phyloP scores from a whole-genome alignment of 352 stramenopile species.

The Pythium utonaiense region DNA sequence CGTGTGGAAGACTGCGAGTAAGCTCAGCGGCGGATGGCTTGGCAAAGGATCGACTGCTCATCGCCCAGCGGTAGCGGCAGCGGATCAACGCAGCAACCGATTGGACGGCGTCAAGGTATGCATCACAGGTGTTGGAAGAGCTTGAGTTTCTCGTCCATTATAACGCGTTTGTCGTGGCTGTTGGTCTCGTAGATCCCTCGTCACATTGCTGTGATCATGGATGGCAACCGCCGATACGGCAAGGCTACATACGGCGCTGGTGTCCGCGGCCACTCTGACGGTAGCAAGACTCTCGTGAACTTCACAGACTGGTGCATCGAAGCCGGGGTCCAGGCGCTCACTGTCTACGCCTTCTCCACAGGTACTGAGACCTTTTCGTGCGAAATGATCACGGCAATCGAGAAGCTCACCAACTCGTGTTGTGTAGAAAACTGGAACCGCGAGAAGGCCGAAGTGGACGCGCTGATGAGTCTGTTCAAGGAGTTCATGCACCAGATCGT shows the following conservation, averaged over 20 bases:
- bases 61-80: background rate
- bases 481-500: slow-evolving; percentile 94
- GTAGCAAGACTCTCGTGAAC: slow-evolving; percentile 92
- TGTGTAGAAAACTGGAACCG: slow-evolving; percentile 93
- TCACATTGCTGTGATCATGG: slow-evolving; percentile 96
- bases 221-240: slow-evolving; percentile 95
- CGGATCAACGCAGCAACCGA: background rate
- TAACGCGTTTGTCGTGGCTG: no score
- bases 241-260: slow-evolving; percentile 73
- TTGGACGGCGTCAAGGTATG: slow-evolving; percentile 19
- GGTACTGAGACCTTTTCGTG: slow-evolving; percentile 28
- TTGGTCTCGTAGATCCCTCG: slow-evolving; percentile 41
- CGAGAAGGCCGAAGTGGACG: slow-evolving; percentile 81
- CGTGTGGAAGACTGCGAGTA: slow-evolving; percentile 8
- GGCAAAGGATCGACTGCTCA: background rate
- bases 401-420: background rate
- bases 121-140: no score
- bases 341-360: slow-evolving; percentile 95
- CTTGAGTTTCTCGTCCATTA: no score
- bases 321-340: slow-evolving; percentile 86
- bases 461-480: slow-evolving; percentile 93
- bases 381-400: background rate
- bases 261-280: slow-evolving; percentile 91
- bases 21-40: slow-evolving; percentile 5
- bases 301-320: slow-evolving; percentile 97